phyloP scores from a whole-genome alignment of 805 yeast genomes.

The Pichia rugopelliculosa region DNA sequence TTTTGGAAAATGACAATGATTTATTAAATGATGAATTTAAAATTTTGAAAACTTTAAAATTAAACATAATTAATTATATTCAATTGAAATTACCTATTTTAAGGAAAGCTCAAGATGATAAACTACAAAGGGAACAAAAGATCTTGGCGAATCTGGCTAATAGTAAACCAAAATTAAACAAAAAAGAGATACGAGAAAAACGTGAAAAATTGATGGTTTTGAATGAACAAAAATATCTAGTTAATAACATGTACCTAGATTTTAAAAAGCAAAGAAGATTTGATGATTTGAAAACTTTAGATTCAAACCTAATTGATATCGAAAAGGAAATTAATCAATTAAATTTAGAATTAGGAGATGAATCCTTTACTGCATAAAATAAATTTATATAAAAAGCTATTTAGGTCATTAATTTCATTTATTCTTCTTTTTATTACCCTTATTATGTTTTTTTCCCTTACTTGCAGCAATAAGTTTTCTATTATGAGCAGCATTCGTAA shows the following conservation, averaged over 20 bases:
- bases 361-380: constrained; percentile 20
- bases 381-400: not conserved
- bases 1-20: not conserved
- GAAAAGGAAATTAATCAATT: constrained; percentile 39
- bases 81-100: constrained; percentile 61
- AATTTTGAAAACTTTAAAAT: constrained; percentile 48
- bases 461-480: constrained; percentile 37
- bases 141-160: constrained; percentile 1
- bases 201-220: constrained; percentile 79
- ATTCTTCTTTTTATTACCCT: constrained; percentile 28
- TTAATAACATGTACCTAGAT: constrained; percentile 54
- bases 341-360: constrained; percentile 50
- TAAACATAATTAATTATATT: constrained; percentile 49
- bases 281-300: constrained; percentile 64
- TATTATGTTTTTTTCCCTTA: constrained; percentile 73
- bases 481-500: constrained; percentile 70
- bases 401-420: constrained; percentile 1
- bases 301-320: constrained; percentile 52
- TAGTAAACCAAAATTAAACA: constrained; percentile 30
- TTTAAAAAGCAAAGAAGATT: constrained; percentile 63
- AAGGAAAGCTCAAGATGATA: constrained; percentile 45
- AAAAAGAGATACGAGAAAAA: constrained; percentile 46
- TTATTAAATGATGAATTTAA: constrained; percentile 33
- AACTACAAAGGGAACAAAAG: constrained; percentile 13
- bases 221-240: constrained; percentile 73